These are phyloP conservation scores for Aspergillus jensenii DNA, from an alignment of 2,329 filamentous ascomycete genomes.

Conservation along the genomic window DNA sequence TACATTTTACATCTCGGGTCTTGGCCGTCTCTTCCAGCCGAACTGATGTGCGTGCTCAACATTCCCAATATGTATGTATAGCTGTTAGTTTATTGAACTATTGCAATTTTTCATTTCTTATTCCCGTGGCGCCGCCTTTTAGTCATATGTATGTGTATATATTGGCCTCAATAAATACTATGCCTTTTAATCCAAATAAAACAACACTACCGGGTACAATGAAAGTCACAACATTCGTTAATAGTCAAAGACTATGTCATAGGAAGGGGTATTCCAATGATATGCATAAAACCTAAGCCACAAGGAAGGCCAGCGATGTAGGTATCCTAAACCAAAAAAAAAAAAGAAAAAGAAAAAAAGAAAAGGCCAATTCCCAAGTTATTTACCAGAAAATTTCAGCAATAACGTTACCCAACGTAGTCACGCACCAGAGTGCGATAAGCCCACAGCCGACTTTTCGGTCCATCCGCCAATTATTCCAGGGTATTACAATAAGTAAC, in stretches of 20 bases:
- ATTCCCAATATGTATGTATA: not conserved
- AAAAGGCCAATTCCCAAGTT: not conserved
- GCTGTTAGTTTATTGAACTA: not conserved
- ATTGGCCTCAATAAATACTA: not conserved
- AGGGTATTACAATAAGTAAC: conserved; percentile 75
- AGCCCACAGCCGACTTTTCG: conserved; percentile 77
- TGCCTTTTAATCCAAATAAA: not conserved
- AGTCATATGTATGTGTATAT: not conserved
- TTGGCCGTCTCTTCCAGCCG: not conserved
- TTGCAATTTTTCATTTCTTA: not conserved
- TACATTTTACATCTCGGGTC: not conserved
- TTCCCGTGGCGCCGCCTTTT: not conserved
- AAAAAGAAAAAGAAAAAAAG: not conserved
- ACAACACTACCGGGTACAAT: not conserved
- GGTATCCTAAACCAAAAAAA: not conserved
- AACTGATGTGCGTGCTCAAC: not conserved
- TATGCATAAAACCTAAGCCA: not conserved
- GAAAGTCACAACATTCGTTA: not conserved
- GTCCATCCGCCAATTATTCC: conserved; percentile 84
- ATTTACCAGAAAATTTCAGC: conserved; percentile 61
- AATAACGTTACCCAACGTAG: conserved; percentile 77
- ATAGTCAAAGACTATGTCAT: not conserved
- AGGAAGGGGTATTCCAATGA: not conserved
- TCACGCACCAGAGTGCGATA: conserved; percentile 76
- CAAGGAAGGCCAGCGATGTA: not conserved